phyloP scores from a whole-genome alignment of 805 yeast species.

The Candida manassasensis region DNA sequence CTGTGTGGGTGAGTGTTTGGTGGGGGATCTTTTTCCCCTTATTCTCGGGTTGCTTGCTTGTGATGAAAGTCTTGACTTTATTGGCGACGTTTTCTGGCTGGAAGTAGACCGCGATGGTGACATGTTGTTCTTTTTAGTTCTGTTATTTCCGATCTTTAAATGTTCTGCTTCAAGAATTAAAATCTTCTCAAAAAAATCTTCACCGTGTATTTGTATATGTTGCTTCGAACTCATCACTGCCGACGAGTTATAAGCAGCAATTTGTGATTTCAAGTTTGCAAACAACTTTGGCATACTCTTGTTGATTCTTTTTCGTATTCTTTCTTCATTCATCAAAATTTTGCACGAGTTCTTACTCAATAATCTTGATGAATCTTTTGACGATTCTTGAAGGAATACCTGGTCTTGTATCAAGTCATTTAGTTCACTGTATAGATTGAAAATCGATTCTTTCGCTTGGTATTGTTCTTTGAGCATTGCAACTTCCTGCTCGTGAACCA shows the following conservation, averaged over 20 bases:
- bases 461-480: conserved; percentile 45
- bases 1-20: conserved; percentile 9
- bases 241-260: conserved; percentile 45
- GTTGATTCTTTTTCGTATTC: conserved; percentile 60
- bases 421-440: conserved; percentile 53
- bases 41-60: neutral
- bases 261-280: conserved; percentile 42
- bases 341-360: conserved; percentile 72
- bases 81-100: conserved; percentile 10
- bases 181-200: conserved; percentile 40
- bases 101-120: neutral
- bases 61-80: conserved; percentile 4
- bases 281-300: conserved; percentile 65
- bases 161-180: conserved; percentile 27
- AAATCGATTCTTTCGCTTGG: conserved; percentile 48
- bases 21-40: conserved; percentile 4
- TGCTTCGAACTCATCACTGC: conserved; percentile 16
- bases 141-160: neutral
- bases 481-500: conserved; percentile 62
- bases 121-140: conserved; percentile 1
- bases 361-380: conserved; percentile 76
- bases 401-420: conserved; percentile 57
- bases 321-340: conserved; percentile 76
- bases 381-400: conserved; percentile 56
- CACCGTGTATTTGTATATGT: conserved; percentile 41